Conservation (phyloP, 352 stramenopile genomes). For the Phytophthora litchii region DNA sequence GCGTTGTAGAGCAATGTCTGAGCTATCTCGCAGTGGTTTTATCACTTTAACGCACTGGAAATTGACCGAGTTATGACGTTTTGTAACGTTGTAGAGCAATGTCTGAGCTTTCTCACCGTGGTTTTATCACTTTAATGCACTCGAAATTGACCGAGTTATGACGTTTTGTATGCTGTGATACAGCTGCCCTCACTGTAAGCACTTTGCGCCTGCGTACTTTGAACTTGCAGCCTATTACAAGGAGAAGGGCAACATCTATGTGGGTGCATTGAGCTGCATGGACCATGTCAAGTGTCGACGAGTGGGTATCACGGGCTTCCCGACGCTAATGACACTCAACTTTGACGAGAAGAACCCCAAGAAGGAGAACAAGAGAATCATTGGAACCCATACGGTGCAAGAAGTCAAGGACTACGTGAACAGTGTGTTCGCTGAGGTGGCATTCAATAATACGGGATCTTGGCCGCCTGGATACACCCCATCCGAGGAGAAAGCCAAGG, state of each 20-base stretch:
- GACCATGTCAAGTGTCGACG: slow-evolving; percentile 85
- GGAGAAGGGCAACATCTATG: slow-evolving; percentile 62
- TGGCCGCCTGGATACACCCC: slow-evolving; percentile 47
- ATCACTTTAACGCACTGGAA: neutral
- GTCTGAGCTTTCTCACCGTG: neutral
- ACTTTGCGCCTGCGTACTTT: slow-evolving; percentile 70
- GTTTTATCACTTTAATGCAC: slow-evolving; percentile 2
- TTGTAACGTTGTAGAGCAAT: slow-evolving; percentile 15
- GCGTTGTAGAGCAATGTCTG: slow-evolving; percentile 25
- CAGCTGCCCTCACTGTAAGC: slow-evolving; percentile 84
- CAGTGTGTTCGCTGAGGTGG: slow-evolving; percentile 59
- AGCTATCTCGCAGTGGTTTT: neutral
- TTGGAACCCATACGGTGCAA: slow-evolving; percentile 79
- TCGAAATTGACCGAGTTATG: slow-evolving; percentile 24
- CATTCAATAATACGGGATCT: slow-evolving; percentile 74
- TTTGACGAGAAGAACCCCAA: slow-evolving; percentile 76
- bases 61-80: slow-evolving; percentile 25
- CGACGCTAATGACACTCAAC: slow-evolving; percentile 77
- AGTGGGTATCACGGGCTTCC: slow-evolving; percentile 82
- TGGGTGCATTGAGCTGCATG: slow-evolving; percentile 86
- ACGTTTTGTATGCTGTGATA: slow-evolving; percentile 14
- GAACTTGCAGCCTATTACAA: slow-evolving; percentile 81
- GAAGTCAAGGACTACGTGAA: slow-evolving; percentile 80
- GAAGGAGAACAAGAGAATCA: slow-evolving; percentile 72
- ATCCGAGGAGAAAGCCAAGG: slow-evolving; percentile 14